phyloP scores from a whole-genome alignment of 1,284 basidiomycete species.

The Heterobasidion occidentale region DNA sequence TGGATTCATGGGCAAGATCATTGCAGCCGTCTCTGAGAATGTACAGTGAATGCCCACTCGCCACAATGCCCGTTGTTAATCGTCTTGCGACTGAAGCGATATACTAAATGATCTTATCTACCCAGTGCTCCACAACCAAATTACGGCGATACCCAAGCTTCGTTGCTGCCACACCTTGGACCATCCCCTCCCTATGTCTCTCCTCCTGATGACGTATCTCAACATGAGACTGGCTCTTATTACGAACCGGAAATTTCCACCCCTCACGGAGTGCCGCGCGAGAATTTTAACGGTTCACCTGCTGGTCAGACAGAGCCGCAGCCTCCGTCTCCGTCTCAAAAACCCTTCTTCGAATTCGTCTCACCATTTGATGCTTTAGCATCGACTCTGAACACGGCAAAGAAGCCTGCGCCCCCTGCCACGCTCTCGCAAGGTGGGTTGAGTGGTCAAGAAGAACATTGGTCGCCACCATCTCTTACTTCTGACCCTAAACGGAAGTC shows the following conservation, averaged over 20 bases:
- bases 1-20: too few relatives aligned
- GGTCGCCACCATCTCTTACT: slow-evolving; percentile 33
- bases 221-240: slow-evolving; percentile 21
- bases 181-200: slow-evolving; percentile 39
- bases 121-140: slow-evolving; percentile 28
- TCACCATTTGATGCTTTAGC: slow-evolving; percentile 74
- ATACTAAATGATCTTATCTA: not conserved
- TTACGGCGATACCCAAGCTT: slow-evolving; percentile 41
- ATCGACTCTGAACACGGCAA: slow-evolving; percentile 40
- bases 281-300: slow-evolving; percentile 10
- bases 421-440: slow-evolving; percentile 32
- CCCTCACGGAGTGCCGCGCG: slow-evolving; percentile 27
- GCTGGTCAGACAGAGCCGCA: slow-evolving; percentile 28
- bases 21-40: too few relatives aligned
- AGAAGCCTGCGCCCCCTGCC: slow-evolving; percentile 40
- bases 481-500: slow-evolving; percentile 69
- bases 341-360: slow-evolving; percentile 76
- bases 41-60: too few relatives aligned
- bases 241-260: slow-evolving; percentile 35
- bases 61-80: not conserved
- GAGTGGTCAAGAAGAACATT: slow-evolving; percentile 42
- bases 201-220: slow-evolving; percentile 14
- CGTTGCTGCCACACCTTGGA: slow-evolving; percentile 27
- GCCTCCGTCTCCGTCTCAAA: slow-evolving; percentile 58
- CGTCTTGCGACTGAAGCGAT: not conserved